Evolutionary conservation across 176 grass and related monocot species (phyloP), one percentile per base, ranked within the genome.

Genomic region (Thalia dealbata): DNA sequence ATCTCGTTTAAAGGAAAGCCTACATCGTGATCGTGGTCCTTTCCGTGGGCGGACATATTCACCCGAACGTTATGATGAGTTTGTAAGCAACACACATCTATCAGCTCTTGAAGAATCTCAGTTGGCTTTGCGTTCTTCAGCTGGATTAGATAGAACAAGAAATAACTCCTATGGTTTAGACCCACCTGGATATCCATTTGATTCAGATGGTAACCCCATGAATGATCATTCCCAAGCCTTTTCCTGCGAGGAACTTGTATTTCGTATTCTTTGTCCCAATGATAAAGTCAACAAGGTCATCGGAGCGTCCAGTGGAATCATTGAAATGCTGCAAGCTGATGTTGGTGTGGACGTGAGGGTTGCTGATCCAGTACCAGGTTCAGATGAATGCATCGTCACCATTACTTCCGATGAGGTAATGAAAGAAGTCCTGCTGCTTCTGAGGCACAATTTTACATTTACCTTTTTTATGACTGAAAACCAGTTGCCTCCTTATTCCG

Each of bases 251-350:
- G 87, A 84, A 24, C 85, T 97, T 54, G 45, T 97, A 76, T 97
- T 97, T 72, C 80, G 93, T 82, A 97, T 97, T 79, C 90, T 97
- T 62, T 97, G 93, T 80, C 93, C 93, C 70, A 88, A 75, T 79
- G 82, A 92, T 58, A 97, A 92, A 78, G 87, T 84, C 72, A 82
- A 79, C 44, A 81, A 76, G 73, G 78, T 92, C 71, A 64, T 88
- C 68, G 89, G 80, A 83, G 61, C 75, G 3, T 68, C 64, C 43
- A 78, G 75, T 90, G 92, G 92, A 83, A 85, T 92, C 79, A 82
- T 91, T 59, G 89, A 92, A 64, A 90, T 84, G 83, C 77, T 97
- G 48, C 89, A 80, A 75, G 73, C 35, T 75, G 95, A 97, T 67
- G 81, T 97, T 50, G 95, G 95, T 52, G 90, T 97, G 77, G 83